These are phyloP conservation scores for Penicillium odoratum DNA, from an alignment of 495 filamentous ascomycete genomes.

Conservation along the genomic window DNA sequence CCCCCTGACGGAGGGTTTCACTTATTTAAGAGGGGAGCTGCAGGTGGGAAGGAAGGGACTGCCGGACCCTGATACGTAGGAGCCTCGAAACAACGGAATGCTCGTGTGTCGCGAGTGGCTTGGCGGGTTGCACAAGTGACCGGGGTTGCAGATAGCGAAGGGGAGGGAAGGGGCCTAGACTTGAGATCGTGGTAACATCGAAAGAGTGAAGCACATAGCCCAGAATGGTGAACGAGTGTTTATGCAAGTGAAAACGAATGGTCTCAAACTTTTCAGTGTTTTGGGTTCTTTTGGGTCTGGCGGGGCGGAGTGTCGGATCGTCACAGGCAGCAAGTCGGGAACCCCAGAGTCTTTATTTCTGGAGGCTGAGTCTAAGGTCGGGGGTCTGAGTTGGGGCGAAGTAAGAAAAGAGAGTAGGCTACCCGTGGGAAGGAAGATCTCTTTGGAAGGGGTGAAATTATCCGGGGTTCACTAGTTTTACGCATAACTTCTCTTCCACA, in stretches of 20 bases:
- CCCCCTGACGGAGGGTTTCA: conserved; percentile 30
- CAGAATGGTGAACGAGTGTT: not conserved
- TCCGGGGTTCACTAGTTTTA: conserved; percentile 2
- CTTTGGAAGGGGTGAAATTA: not conserved
- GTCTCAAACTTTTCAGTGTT: not conserved
- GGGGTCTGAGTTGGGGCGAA: not conserved
- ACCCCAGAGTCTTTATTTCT: not conserved
- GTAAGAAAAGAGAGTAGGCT: not conserved
- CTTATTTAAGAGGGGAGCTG: conserved; percentile 8
- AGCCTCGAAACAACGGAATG: conserved; percentile 15
- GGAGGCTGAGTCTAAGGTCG: not conserved
- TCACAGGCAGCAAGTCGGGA: conserved; percentile 1
- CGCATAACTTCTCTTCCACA: not conserved
- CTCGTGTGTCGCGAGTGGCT: conserved; percentile 23
- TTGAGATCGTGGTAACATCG: not conserved
- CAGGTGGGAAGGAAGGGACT: conserved; percentile 15
- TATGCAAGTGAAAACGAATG: not conserved
- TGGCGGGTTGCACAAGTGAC: conserved; percentile 16
- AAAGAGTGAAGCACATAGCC: not conserved
- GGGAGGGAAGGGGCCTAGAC: not conserved
- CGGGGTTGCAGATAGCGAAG: conserved; percentile 4
- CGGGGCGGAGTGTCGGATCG: conserved; percentile 7
- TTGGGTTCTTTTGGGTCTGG: conserved; percentile 5
- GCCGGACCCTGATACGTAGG: conserved; percentile 23
- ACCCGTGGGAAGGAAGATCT: not conserved